Evolutionary conservation across 169 alveolate genomes (phyloP).

Genomic region (Eimeria tenella): DNA sequence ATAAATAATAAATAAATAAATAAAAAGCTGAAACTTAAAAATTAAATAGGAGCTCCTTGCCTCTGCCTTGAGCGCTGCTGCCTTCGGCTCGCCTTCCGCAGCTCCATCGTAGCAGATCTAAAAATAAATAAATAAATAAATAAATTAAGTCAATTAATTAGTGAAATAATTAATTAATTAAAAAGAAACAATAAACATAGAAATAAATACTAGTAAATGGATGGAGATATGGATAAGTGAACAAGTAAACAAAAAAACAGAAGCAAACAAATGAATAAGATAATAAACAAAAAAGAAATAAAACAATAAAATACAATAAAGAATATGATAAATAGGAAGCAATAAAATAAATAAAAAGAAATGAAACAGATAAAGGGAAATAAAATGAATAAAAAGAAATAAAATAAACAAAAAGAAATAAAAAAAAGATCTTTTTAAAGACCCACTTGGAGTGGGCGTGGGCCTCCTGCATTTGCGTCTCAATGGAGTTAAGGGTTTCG

Average conservation of each 20-base stretch:
- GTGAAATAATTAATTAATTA: too few species aligned
- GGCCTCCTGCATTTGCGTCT: constrained; percentile 69
- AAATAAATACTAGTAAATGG: not conserved
- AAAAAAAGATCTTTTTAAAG: too few species aligned
- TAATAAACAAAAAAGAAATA: not conserved
- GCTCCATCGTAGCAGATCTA: not conserved
- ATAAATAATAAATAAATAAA: not conserved
- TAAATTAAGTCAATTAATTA: not conserved
- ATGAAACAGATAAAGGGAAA: not conserved
- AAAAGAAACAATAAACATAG: too few species aligned
- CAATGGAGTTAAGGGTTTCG: constrained; percentile 29
- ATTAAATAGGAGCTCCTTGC: not conserved
- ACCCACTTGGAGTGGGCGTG: constrained; percentile 60
- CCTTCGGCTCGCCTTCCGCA: constrained; percentile 19
- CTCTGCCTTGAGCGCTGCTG: constrained; percentile 34
- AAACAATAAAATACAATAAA: not conserved
- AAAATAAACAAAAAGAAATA: not conserved
- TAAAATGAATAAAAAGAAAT: not conserved
- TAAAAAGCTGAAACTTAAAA: too few species aligned
- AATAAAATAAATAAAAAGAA: not conserved
- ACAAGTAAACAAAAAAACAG: not conserved
- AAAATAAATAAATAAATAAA: not conserved
- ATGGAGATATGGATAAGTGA: not conserved
- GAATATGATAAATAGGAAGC: not conserved
- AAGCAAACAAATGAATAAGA: not conserved